Evolutionary conservation across 2,329 filamentous ascomycete genomes (phyloP).

Genomic region (Aphanocladium album): DNA sequence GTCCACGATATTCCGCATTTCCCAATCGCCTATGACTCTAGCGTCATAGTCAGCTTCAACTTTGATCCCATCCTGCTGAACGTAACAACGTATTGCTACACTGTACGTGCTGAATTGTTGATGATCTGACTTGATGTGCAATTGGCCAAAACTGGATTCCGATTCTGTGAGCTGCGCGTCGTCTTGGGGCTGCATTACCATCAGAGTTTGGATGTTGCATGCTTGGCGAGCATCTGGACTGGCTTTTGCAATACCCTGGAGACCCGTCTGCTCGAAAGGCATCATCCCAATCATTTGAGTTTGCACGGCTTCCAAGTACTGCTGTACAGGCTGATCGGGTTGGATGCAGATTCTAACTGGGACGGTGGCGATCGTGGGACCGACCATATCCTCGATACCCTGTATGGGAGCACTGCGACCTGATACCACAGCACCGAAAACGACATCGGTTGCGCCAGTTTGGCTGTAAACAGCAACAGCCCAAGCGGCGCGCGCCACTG

Average conservation of each 20-base stretch:
- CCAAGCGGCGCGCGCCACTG: too few relatives aligned
- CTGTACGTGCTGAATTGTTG: too few relatives aligned
- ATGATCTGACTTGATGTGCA: too few relatives aligned
- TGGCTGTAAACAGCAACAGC: too few relatives aligned
- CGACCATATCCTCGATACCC: conserved; percentile 5
- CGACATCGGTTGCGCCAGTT: conserved; percentile 15
- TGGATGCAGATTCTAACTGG: conserved; percentile 15
- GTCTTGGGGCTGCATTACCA: conserved; percentile 12
- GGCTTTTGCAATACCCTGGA: conserved; percentile 9
- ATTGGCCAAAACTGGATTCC: too few relatives aligned
- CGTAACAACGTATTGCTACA: too few relatives aligned
- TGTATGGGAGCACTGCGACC: conserved; percentile 11
- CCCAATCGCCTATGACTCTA: too few relatives aligned
- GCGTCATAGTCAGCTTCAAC: too few relatives aligned
- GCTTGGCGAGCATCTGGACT: conserved; percentile 4
- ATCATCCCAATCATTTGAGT: conserved; percentile 8
- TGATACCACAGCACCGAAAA: conserved; percentile 7
- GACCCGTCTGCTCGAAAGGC: conserved; percentile 12
- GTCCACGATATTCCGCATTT: too few relatives aligned
- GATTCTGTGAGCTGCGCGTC: too few relatives aligned
- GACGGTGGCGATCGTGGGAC: conserved; percentile 23
- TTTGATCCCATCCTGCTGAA: too few relatives aligned
- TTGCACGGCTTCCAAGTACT: conserved; percentile 15
- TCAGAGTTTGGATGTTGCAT: conserved; percentile 19
- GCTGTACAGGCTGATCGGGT: too few relatives aligned